These are phyloP conservation scores for Mentha longifolia DNA, from an alignment of 257 asterid genomes.

Conservation along the genomic window DNA sequence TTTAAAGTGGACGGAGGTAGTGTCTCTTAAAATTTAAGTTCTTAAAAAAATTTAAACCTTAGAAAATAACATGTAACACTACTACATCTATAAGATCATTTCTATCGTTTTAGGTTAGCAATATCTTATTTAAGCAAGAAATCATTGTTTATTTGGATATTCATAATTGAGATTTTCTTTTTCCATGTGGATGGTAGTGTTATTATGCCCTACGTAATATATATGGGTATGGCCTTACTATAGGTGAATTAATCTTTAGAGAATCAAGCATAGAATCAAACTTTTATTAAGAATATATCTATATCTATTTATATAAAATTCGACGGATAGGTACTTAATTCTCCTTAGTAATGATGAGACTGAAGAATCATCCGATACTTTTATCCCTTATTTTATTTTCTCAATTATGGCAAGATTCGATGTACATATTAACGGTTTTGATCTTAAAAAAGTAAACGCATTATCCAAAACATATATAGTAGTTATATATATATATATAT, in stretches of 20 bases:
- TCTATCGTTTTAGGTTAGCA: too few relatives aligned
- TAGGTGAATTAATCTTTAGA: too few relatives aligned
- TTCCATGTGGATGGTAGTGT: not conserved
- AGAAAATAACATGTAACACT: too few relatives aligned
- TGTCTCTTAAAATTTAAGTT: too few relatives aligned
- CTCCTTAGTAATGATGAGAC: not conserved
- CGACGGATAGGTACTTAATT: not conserved
- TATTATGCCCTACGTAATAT: not conserved
- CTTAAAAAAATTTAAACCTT: too few relatives aligned
- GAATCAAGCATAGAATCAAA: slow-evolving; percentile 1
- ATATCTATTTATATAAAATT: not conserved
- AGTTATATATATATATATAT: too few relatives aligned
- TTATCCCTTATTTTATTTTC: not conserved
- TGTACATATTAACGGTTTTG: not conserved
- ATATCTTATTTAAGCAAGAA: too few relatives aligned
- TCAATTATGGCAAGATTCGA: not conserved
- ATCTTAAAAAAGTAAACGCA: not conserved
- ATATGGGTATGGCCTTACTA: not conserved
- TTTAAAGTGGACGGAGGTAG: too few relatives aligned
- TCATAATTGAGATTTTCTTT: not conserved
- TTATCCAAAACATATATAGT: not conserved
- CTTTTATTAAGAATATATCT: slow-evolving; percentile 10
- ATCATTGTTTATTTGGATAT: not conserved
- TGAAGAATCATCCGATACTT: not conserved
- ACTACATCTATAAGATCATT: too few relatives aligned